phyloP scores from a whole-genome alignment of 1,284 basidiomycete genomes.

The Ustilago lituana region DNA sequence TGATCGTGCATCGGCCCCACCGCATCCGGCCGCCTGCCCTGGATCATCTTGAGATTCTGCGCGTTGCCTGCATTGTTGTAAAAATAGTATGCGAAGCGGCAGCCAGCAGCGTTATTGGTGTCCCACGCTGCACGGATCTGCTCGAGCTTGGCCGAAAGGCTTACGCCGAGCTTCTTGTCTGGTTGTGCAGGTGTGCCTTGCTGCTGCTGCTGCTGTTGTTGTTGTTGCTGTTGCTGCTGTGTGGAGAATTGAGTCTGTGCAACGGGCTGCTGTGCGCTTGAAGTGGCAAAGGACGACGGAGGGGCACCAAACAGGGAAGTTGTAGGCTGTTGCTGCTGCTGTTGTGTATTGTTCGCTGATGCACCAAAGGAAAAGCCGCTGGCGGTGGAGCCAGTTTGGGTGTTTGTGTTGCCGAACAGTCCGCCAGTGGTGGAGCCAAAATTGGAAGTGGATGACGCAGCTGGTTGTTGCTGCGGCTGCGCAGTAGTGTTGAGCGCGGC shows the following conservation, averaged over 20 bases:
- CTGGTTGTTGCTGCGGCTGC: constrained; percentile 32
- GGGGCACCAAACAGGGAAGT: constrained; percentile 41
- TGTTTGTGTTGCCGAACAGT: constrained; percentile 31
- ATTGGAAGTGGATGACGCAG: constrained; percentile 15
- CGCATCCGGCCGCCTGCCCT: constrained; percentile 57
- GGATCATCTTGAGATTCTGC: constrained; percentile 49
- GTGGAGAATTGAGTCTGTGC: constrained; percentile 26
- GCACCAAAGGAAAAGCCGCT: constrained; percentile 41
- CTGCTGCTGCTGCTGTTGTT: constrained; percentile 9
- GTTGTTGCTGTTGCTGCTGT: constrained; percentile 5
- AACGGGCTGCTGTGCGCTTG: constrained; percentile 27
- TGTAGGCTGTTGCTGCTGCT: constrained; percentile 17
- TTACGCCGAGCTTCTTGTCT: constrained; percentile 57
- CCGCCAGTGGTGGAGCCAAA: constrained; percentile 36
- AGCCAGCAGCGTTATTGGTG: constrained; percentile 54
- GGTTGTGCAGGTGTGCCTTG: constrained; percentile 10
- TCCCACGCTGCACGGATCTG: constrained; percentile 62
- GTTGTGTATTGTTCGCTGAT: constrained; percentile 8
- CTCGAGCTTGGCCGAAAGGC: constrained; percentile 53
- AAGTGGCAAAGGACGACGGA: constrained; percentile 19
- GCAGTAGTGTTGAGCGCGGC: constrained; percentile 6
- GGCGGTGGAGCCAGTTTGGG: constrained; percentile 12
- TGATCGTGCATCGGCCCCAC: constrained; percentile 61
- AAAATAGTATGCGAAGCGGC: constrained; percentile 61
- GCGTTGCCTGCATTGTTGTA: constrained; percentile 59